Base-by-base conservation (phyloP, 768 basidiomycete genomes). In the Trametes cinnabarina region DNA sequence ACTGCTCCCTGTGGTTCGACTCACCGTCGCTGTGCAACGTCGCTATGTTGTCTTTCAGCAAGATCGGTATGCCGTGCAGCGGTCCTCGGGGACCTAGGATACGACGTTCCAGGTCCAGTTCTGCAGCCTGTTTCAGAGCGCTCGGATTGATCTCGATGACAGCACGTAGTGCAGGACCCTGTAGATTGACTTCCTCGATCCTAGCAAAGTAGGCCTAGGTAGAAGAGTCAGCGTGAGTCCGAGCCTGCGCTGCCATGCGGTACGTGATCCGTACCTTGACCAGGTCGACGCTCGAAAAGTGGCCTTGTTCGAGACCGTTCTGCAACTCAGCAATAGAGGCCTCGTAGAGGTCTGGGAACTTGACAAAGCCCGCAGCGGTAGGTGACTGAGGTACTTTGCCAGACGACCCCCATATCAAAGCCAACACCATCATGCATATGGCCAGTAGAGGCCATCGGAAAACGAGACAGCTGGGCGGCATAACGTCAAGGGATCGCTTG, bases 101-200 rank as follows among this genome's bases (percentile, higher is more conserved):
- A 7, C 44, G 40, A 1, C 68, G 60, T 44, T 69, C 68, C 10
- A 48, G 56, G 47, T 69, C 68, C 7, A 69, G 59, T 61, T 12
- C 67, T 34, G 77, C 81, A 12, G 86, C 86, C 61, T 79, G 75
- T 14, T 51, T 63, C 10, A 87, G 71, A 2, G 85, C 84, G 7
- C 74, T 76, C 0, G 81, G 76, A 46, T 83, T 88, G 1, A 72
- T 71, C 55, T 88, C 87, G 14, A 86, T 70, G 4, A 88, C 77
- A 0, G 85, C 85, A 10, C 77, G 81, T 9, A 88, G 70, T 42
- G 69, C 70, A 11, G 84, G 80, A 1, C 85, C 85, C 55, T 82
- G 73, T 17, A 80, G 63, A 63, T 88, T 87, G n/a, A 88, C 86
- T 65, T 88, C 82, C 4, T 86, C 82, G 23, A 87, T 87, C 2